Base-by-base conservation (phyloP, 176 grass and related monocot species). In the Oryza longistaminata region DNA sequence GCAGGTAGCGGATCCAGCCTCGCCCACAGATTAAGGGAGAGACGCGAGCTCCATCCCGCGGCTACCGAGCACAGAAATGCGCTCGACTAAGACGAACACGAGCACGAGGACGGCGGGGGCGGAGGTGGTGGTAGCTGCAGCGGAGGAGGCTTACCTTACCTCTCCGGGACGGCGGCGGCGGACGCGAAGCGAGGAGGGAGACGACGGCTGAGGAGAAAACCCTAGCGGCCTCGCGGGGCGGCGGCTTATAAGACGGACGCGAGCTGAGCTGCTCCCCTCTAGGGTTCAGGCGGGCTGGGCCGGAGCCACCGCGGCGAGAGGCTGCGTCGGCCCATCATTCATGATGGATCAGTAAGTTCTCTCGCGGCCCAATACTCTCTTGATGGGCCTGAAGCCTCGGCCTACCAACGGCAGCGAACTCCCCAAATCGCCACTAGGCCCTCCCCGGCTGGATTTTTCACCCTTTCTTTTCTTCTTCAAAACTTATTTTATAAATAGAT, bases 141-240 rank as follows among this genome's bases (percentile, higher is more conserved):
- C 66, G 76, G n/a, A 2, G 25, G 22, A 24, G 1, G 80, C 60
- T 70, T 49, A 22, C 24, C 81, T 79, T 66, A 83, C 82, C 87
- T 88, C 74, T 76, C 21, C 75, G 22, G 26, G 69, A 31, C 29
- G 29, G 75, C 68, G 45, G 70, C 68, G 45, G 70, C 64, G 71
- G 73, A 52, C 26, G 27, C 27, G 48, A 58, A 50, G 43, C 17
- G 68, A 61, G 26, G 66, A 17, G 83, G 83, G 52, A 14, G 78
- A 67, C 61, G 78, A 73, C 68, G 88, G 60, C 83, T 68, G 84
- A 19, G 53, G 60, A 82, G 74, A 73, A 73, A 90, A 90, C 73
- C 88, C 88, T 90, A 90, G 79, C 0, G 13, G 21, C 2, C 44
- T 37, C 27, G 52, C 50, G 48, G 48, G 2, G 64, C 49, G 11